Conservation (phyloP, 2,329 filamentous ascomycete species). For the Colletotrichum noveboracense region DNA sequence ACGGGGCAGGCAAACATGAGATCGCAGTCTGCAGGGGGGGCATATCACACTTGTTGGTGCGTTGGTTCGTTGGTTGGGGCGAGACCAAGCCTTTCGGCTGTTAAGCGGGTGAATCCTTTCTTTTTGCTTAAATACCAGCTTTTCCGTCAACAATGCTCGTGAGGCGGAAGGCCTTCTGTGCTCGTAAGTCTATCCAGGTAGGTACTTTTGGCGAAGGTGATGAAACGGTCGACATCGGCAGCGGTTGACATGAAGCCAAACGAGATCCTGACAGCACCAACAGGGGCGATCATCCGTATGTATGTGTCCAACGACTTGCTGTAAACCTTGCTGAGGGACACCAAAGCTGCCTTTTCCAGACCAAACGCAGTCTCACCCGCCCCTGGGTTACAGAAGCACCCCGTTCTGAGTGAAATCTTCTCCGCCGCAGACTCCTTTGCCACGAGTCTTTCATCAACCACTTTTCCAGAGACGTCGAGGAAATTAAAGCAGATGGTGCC, state of each 20-base stretch:
- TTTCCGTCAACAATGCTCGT: neutral
- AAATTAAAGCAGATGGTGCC: constrained; percentile 44
- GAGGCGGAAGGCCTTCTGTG: neutral
- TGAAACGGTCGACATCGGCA: constrained; percentile 39
- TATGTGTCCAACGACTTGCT: constrained; percentile 27
- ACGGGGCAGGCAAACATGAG: neutral
- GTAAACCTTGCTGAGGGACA: constrained; percentile 10
- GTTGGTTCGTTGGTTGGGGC: neutral
- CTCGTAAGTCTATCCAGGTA: constrained; percentile 34
- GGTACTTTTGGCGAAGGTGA: constrained; percentile 34
- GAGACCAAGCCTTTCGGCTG: rapidly evolving
- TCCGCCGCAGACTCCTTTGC: constrained; percentile 34
- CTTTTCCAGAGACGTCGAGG: constrained; percentile 33
- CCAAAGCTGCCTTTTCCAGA: constrained; percentile 24
- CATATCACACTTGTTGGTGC: neutral
- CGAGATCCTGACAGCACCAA: constrained; percentile 42
- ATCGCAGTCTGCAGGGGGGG: neutral
- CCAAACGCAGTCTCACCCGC: constrained; percentile 39
- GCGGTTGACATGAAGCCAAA: constrained; percentile 41
- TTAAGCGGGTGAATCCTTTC: neutral
- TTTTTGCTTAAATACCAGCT: rapidly evolving
- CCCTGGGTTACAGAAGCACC: constrained; percentile 49
- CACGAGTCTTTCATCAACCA: constrained; percentile 42
- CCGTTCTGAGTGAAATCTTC: constrained; percentile 43
- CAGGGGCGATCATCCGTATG: constrained; percentile 25